Evolutionary conservation across 306 rosid species (phyloP), one percentile per base, ranked within the genome.

Genomic region (Cucurbita moschata): DNA sequence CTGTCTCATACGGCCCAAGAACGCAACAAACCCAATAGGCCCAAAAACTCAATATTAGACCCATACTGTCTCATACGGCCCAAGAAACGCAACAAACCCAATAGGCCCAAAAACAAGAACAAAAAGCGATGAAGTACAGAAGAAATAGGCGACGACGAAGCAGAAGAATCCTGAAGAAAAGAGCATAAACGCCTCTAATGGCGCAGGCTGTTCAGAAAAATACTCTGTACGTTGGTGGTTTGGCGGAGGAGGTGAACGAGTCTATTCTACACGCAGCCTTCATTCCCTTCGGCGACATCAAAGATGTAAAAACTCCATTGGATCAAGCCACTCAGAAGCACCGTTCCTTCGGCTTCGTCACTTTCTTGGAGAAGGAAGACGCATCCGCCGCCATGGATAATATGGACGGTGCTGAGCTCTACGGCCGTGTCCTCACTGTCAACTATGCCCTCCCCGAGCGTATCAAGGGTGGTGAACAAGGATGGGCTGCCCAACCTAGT

Each of bases 401-500:
- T 79, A 89, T 94, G 97, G 98, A 94, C 71, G 98, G 97, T 6
- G 92, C 98, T 2, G 97, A 94, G 74, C 98, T 94, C 64, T 94
- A 90, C 52, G 98, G 98, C 23, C 96, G 98, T 4, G 98, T 94
- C 0, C 96, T 94, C 77, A 94, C 98, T 47, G 98, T 90, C 77
- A 93, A 93, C 39, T 93, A 94, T 43, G 98, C 98, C 60, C 89
- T 89, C 46, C 97, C 97, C 5, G 98, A 90, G 78, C 61, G 63
- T 6, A 94, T 94, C 64, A 94, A 94, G 94, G 98, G 98, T 52
- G 98, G 96, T 43, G 98, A 94, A 77, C 97, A 87, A 67, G 98
- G 98, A 15, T 94, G 97, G 98, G 98, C 98, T 49, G 98, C 98
- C 6, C 98, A 94, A 75, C 97, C 98, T 58, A 86, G 97, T 92